phyloP scores from a whole-genome alignment of 2,329 filamentous ascomycete species.

The Pyrenophora teres region DNA sequence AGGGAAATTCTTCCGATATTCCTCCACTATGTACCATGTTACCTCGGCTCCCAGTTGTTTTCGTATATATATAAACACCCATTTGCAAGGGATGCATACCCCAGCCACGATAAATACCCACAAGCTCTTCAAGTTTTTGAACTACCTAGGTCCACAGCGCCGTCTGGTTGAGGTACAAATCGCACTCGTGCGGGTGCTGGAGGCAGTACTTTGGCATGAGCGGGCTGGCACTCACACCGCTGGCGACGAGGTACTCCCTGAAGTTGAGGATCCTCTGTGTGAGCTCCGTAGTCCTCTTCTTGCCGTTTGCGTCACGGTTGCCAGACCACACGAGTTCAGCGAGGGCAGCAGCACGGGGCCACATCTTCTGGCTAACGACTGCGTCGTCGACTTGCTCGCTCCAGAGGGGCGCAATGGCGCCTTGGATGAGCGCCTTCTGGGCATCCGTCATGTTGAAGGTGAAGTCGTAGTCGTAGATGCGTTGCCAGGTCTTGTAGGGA shows the following conservation, averaged over 20 bases:
- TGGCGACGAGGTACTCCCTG: conserved; percentile 62
- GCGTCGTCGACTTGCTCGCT: conserved; percentile 61
- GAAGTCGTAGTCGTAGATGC: conserved; percentile 65
- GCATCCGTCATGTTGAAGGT: conserved; percentile 53
- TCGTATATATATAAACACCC: too few species aligned
- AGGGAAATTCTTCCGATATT: too few species aligned
- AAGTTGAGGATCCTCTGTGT: conserved; percentile 64
- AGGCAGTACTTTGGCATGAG: conserved; percentile 63
- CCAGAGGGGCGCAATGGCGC: conserved; percentile 59
- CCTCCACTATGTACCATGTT: too few species aligned
- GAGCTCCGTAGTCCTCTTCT: conserved; percentile 58
- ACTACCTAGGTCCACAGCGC: background rate
- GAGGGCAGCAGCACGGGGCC: conserved; percentile 62
- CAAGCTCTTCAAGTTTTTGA: too few species aligned
- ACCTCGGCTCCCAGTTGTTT: too few species aligned
- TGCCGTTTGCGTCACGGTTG: conserved; percentile 55
- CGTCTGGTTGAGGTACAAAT: conserved; percentile 59
- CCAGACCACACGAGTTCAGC: conserved; percentile 62
- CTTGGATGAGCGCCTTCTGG: conserved; percentile 57
- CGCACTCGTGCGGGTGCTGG: conserved; percentile 63
- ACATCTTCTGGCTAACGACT: conserved; percentile 57
- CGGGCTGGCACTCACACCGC: conserved; percentile 56
- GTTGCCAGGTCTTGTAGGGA: conserved; percentile 65
- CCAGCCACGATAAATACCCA: too few species aligned
- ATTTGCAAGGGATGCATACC: too few species aligned